Base-by-base conservation (phyloP, 2,329 filamentous ascomycete species). In the Pseudonectria foliicola region DNA sequence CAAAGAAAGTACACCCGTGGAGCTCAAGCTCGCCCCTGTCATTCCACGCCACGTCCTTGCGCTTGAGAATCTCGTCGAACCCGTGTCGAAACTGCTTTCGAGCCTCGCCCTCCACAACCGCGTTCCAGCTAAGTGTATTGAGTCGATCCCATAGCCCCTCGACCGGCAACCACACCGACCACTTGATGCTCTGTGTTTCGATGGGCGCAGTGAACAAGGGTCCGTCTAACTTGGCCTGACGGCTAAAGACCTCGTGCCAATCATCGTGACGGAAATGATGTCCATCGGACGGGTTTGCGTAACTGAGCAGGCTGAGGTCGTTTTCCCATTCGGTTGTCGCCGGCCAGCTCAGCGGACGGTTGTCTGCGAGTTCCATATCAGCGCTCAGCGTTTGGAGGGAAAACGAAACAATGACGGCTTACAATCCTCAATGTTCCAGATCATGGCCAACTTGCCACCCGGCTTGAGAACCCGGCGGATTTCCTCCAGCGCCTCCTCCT, bases 391-490 rank as follows among this genome's bases (percentile, higher is more conserved):
- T 12, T 3, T 16, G 7, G 42, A 21, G 12, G 7, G 10, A 27
- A 13, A n/a, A 8, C 7, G 11, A 14, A 29, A 27, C 7, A 21
- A 15, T 29, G 11, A 10, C 13, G 21, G 11, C 70, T 50, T 59
- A 80, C 80, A 85, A 44, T 83, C 77, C 54, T 85, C 81, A 39
- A 80, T 65, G 48, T 85, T 86, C 82, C 83, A 87, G 34, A 87
- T 78, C 55, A 84, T 57, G 11, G 77, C 82, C 18, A 87, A 64
- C 18, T 67, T 66, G 6, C 72, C 73, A 6, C 70, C 70, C 1
- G 76, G 76, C 49, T 71, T 72, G 31, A 87, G 59, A 0, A 82
- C 70, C 30, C 81, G 72, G 45, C 77, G 70, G n/a, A 87, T 80
- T 48, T 85, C 80, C 29, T 64, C 58, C 18, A 88, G 60, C 0